Evolutionary conservation across 495 filamentous ascomycete species (phyloP).

Genomic region (Penicillium argentinense): DNA sequence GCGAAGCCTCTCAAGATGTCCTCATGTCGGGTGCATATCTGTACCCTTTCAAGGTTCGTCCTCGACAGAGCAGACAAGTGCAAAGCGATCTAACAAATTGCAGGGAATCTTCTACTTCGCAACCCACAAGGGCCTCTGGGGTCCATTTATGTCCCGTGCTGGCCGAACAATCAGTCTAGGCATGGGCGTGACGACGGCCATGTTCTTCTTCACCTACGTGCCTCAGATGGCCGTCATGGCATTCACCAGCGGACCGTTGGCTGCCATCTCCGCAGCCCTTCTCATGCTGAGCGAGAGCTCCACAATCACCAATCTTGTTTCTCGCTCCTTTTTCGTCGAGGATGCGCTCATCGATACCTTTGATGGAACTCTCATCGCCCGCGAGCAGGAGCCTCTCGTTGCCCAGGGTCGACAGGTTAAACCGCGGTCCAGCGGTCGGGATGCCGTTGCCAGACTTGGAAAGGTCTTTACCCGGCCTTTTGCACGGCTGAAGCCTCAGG

Average conservation of each 20-base stretch:
- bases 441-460: slow-evolving; percentile 66
- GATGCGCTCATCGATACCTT: slow-evolving; percentile 88
- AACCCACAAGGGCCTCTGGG: slow-evolving; percentile 44
- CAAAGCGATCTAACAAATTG: background rate
- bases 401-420: slow-evolving; percentile 71
- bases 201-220: slow-evolving; percentile 90
- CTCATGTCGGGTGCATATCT: slow-evolving; percentile 74
- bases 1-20: slow-evolving; percentile 57
- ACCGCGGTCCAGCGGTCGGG: slow-evolving; percentile 33
- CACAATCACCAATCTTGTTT: slow-evolving; percentile 70
- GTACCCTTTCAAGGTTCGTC: slow-evolving; percentile 74
- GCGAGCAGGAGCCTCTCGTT: slow-evolving; percentile 58
- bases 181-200: slow-evolving; percentile 64
- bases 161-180: slow-evolving; percentile 69
- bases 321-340: slow-evolving; percentile 72
- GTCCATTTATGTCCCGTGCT: slow-evolving; percentile 69
- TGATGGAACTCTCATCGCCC: slow-evolving; percentile 71
- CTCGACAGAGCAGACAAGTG: background rate
- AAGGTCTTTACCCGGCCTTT: slow-evolving; percentile 71
- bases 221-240: slow-evolving; percentile 78
- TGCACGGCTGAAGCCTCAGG: slow-evolving; percentile 59
- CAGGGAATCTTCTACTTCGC: slow-evolving; percentile 80
- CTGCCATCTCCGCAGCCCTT: slow-evolving; percentile 67
- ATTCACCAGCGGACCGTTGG: slow-evolving; percentile 83
- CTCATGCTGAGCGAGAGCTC: slow-evolving; percentile 82